Evolutionary conservation across 2,329 filamentous ascomycete genomes (phyloP).

Genomic region (Orbilia blumenaviensis): DNA sequence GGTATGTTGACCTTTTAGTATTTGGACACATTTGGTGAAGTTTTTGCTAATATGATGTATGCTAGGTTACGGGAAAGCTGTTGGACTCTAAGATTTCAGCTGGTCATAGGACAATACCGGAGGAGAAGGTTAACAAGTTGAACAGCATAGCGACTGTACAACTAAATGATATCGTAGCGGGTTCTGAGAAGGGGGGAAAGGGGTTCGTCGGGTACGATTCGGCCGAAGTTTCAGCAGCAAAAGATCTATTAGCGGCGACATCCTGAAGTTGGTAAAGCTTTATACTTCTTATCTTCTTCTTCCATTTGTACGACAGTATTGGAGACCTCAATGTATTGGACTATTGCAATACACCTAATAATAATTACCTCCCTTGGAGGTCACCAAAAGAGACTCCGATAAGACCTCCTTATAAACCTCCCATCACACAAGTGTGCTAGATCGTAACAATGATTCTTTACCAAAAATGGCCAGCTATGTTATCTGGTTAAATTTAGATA

Average conservation of each 20-base stretch:
- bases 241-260: constrained; percentile 70
- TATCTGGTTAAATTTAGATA: constrained; percentile 59
- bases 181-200: constrained; percentile 69
- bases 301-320: not conserved
- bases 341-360: constrained; percentile 29
- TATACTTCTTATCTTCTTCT: not conserved
- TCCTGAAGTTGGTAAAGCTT: not conserved
- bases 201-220: constrained; percentile 78
- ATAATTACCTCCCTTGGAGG: constrained; percentile 19
- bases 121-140: constrained; percentile 71
- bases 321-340: constrained; percentile 8
- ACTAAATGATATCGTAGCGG: constrained; percentile 78
- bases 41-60: constrained; percentile 56
- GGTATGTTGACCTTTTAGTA: constrained; percentile 62
- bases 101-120: constrained; percentile 41
- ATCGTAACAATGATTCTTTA: constrained; percentile 1
- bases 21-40: not conserved
- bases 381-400: not conserved
- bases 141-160: constrained; percentile 78
- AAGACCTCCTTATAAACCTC: not conserved
- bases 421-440: not conserved
- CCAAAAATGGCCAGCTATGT: not conserved
- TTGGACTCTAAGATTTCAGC: constrained; percentile 37
- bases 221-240: constrained; percentile 76
- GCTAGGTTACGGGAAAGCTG: constrained; percentile 57